Evolutionary conservation across 495 filamentous ascomycete genomes (phyloP).

Genomic region (Cryomyces minteri): DNA sequence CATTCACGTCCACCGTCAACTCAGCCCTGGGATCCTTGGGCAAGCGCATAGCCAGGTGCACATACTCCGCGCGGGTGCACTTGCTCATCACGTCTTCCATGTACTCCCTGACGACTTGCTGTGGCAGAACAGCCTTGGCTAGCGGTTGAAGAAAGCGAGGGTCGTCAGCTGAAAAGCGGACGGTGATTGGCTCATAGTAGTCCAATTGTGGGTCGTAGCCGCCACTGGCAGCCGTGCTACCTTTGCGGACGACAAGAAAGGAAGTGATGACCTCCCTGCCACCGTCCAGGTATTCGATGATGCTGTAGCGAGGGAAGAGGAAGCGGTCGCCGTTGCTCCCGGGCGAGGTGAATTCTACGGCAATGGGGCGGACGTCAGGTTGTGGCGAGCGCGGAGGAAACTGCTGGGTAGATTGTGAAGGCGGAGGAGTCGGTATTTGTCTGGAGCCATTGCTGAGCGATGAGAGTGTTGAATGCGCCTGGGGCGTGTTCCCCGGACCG

Average conservation of each 20-base stretch:
- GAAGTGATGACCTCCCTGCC: constrained; percentile 35
- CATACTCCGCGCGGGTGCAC: constrained; percentile 17
- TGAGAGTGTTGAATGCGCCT: neutral
- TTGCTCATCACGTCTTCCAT: constrained; percentile 29
- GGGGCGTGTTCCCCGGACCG: constrained; percentile 10
- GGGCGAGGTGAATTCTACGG: constrained; percentile 54
- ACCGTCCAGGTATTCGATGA: constrained; percentile 48
- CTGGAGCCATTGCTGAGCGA: neutral
- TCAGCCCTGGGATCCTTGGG: constrained; percentile 5
- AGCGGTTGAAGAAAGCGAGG: constrained; percentile 52
- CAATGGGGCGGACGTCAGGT: constrained; percentile 51
- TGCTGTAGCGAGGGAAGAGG: constrained; percentile 69
- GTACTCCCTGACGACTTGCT: constrained; percentile 59
- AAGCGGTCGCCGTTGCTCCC: constrained; percentile 68
- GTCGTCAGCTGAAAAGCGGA: constrained; percentile 47
- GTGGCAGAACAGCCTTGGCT: constrained; percentile 56
- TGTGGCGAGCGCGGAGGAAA: constrained; percentile 11
- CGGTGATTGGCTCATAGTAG: constrained; percentile 83
- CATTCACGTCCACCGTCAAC: too few species aligned
- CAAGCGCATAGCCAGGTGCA: constrained; percentile 18
- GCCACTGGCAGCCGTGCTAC: neutral
- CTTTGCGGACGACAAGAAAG: constrained; percentile 38
- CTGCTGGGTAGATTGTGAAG: constrained; percentile 1
- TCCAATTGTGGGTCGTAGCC: constrained; percentile 29
- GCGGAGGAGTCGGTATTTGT: neutral